Percentiles rank a stretch among this genome's conserved stretches.
Evolutionary conservation across 1,284 basidiomycete species (phyloP).

Genomic region (Inonotus hispidus): DNA sequence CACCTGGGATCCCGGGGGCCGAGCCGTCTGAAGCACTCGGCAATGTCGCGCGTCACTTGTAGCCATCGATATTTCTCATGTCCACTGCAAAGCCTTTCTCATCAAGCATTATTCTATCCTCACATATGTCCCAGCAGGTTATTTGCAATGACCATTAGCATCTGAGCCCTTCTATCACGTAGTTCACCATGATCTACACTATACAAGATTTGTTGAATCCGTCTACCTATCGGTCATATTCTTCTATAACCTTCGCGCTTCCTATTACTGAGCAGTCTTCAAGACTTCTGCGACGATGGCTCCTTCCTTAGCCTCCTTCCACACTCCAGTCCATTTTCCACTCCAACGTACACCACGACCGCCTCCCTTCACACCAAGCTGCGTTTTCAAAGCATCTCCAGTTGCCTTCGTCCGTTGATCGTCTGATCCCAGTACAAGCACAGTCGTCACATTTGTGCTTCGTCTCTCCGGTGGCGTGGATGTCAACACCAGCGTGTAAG

Average conservation of each 20-base stretch:
- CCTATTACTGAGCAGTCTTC: conserved; percentile 18
- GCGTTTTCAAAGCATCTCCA: conserved; percentile 53
- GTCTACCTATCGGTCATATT: neutral
- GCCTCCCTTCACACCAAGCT: conserved; percentile 56
- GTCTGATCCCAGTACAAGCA: conserved; percentile 57
- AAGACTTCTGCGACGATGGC: conserved; percentile 39
- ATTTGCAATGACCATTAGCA: neutral
- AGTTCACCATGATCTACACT: conserved; percentile 16
- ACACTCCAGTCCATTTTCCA: conserved; percentile 50
- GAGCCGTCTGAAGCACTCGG: neutral
- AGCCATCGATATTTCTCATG: too few species aligned
- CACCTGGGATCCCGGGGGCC: neutral
- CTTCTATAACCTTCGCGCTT: neutral
- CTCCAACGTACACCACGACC: conserved; percentile 64
- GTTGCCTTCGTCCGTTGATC: conserved; percentile 53
- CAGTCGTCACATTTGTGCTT: conserved; percentile 40
- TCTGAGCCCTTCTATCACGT: neutral
- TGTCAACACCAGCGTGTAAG: conserved; percentile 51
- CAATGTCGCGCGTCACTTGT: neutral
- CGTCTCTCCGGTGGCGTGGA: conserved; percentile 56
- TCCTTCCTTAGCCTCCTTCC: conserved; percentile 40
- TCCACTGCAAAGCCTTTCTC: too few species aligned
- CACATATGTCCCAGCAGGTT: neutral
- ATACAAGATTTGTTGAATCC: conserved; percentile 5
- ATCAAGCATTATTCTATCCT: neutral